Conservation (phyloP, 768 basidiomycete genomes). For the Termitomyces bulborhizus region DNA sequence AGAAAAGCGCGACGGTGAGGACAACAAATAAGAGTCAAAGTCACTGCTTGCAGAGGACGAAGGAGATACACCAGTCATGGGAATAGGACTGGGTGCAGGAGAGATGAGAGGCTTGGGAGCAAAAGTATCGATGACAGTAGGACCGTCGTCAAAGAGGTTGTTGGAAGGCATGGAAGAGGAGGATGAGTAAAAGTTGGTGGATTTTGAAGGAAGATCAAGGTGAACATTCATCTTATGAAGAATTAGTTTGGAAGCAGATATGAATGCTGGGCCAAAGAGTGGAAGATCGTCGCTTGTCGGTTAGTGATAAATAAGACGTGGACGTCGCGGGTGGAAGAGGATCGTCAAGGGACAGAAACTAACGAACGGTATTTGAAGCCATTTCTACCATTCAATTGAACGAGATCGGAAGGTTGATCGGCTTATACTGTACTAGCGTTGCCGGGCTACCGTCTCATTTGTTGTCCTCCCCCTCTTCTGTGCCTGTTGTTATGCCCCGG, state of each 20-base stretch:
- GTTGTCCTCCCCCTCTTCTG: slow-evolving; percentile 2
- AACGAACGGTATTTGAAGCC: slow-evolving; percentile 8
- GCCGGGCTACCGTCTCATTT: background rate
- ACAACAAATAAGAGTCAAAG: slow-evolving; percentile 16
- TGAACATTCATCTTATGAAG: slow-evolving; percentile 12
- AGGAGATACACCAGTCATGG: background rate
- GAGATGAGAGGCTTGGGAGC: slow-evolving; percentile 24
- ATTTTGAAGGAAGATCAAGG: slow-evolving; percentile 14
- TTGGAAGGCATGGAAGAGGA: slow-evolving; percentile 10
- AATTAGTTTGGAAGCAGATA: slow-evolving; percentile 11
- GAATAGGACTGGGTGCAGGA: slow-evolving; percentile 7
- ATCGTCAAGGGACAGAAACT: slow-evolving; percentile 4
- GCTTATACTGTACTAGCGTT: slow-evolving; percentile 9
- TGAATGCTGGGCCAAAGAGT: slow-evolving; percentile 13
- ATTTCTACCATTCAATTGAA: slow-evolving; percentile 9
- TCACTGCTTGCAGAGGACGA: slow-evolving; percentile 28
- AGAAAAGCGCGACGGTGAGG: slow-evolving; percentile 13
- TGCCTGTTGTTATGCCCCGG: slow-evolving; percentile 11
- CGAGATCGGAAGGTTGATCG: slow-evolving; percentile 11
- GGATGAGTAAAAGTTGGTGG: slow-evolving; percentile 7
- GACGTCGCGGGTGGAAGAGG: slow-evolving; percentile 18
- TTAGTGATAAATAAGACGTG: slow-evolving; percentile 13
- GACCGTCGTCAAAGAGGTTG: slow-evolving; percentile 4
- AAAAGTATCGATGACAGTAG: slow-evolving; percentile 19
- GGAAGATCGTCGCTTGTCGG: slow-evolving; percentile 24